Conservation (phyloP, 257 asterid species). For the Nemophila menziesii region DNA sequence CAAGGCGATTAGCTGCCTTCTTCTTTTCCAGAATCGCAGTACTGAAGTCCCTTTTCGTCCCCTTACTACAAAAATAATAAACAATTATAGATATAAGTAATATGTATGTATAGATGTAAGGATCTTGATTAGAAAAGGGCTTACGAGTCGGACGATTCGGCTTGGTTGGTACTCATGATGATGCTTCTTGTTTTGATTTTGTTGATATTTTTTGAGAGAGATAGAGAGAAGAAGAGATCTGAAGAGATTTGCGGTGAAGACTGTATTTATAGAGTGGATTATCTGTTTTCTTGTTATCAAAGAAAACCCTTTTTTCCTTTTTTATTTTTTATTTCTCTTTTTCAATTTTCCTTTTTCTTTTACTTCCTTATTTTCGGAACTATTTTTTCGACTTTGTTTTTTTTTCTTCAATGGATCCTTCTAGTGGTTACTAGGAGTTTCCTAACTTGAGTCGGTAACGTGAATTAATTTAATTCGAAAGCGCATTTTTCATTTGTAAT, state of each 20-base stretch:
- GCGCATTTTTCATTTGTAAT: too few species aligned
- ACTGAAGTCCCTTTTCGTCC: conserved; percentile 22
- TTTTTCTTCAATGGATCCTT: background rate
- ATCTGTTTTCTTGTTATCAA: conserved; percentile 10
- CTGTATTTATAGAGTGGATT: conserved; percentile 2
- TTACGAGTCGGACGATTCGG: conserved; percentile 6
- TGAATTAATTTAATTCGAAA: too few species aligned
- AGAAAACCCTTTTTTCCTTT: conserved; percentile 2
- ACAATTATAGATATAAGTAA: background rate
- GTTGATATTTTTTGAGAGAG: background rate
- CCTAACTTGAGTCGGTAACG: too few species aligned
- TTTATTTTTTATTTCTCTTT: background rate
- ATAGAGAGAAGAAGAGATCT: background rate
- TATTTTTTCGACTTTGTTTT: too few species aligned
- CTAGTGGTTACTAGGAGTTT: background rate
- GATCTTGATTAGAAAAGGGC: background rate
- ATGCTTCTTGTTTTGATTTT: background rate
- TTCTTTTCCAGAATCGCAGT: conserved; percentile 24
- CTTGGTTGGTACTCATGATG: conserved; percentile 3
- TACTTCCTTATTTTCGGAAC: conserved; percentile 6
- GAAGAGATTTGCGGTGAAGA: too few species aligned
- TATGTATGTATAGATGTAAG: background rate
- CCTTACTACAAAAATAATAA: conserved; percentile 14
- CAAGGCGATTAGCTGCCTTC: conserved; percentile 20
- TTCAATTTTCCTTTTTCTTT: background rate